phyloP scores from a whole-genome alignment of 306 rosid genomes.

The Mimosa pudica region DNA sequence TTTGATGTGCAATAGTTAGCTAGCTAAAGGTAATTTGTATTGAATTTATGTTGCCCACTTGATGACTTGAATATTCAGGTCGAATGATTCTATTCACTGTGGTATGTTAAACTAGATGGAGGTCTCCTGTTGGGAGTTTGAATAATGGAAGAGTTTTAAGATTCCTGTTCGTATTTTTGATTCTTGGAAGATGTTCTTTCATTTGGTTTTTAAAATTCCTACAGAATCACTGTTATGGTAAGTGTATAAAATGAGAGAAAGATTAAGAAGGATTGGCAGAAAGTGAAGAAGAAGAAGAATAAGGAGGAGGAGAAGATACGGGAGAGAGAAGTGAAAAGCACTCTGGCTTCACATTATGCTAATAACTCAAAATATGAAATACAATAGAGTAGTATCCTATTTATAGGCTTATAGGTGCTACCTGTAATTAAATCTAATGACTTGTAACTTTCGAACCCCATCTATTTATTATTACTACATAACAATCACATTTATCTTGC shows the following conservation, averaged over 20 bases:
- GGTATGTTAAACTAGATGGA: background rate
- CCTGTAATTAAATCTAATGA: too few relatives aligned
- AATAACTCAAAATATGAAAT: too few relatives aligned
- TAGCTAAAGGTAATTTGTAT: constrained; percentile 10
- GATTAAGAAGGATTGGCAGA: too few relatives aligned
- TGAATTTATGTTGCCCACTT: background rate
- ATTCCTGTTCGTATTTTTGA: background rate
- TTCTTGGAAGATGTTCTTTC: background rate
- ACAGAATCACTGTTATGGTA: background rate
- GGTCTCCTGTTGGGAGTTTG: background rate
- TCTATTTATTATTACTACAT: too few relatives aligned
- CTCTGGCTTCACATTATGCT: too few relatives aligned
- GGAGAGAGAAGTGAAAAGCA: too few relatives aligned
- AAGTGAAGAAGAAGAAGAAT: too few relatives aligned
- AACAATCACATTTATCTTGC: background rate
- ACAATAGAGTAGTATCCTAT: too few relatives aligned
- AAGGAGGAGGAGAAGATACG: too few relatives aligned
- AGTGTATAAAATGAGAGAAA: too few relatives aligned
- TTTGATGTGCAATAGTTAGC: background rate
- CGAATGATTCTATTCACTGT: constrained; percentile 4
- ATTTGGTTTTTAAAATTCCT: background rate
- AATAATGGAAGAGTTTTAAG: background rate
- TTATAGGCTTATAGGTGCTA: too few relatives aligned
- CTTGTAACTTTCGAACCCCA: too few relatives aligned
- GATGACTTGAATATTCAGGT: constrained; percentile 12